phyloP scores from a whole-genome alignment of 2,329 filamentous ascomycete species.

The Thermoascus crustaceus region DNA sequence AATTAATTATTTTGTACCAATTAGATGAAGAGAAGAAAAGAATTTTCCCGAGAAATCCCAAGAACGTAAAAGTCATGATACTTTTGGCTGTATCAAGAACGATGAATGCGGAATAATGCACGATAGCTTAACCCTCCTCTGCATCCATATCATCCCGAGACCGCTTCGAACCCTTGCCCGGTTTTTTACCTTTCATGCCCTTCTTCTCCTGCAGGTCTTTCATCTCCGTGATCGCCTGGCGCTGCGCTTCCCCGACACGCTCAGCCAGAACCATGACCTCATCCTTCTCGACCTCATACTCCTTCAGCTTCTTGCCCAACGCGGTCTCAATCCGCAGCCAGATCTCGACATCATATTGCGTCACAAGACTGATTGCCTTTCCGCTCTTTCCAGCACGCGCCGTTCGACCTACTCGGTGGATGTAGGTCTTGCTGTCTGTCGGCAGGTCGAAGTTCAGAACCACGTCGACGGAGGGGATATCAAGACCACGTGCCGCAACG shows the following conservation, averaged over 20 bases:
- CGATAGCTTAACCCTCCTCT: conserved; percentile 65
- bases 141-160: conserved; percentile 62
- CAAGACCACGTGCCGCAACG: conserved; percentile 84
- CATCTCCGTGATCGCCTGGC: conserved; percentile 71
- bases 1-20: too few species aligned
- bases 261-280: conserved; percentile 76
- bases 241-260: conserved; percentile 74
- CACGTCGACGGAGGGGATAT: conserved; percentile 84
- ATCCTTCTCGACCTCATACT: conserved; percentile 65
- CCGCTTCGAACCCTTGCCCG: conserved; percentile 49
- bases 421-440: conserved; percentile 79
- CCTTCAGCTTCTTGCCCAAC: conserved; percentile 64
- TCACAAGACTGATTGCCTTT: conserved; percentile 70
- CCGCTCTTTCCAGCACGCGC: conserved; percentile 80
- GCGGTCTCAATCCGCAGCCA: conserved; percentile 75
- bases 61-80: too few species aligned
- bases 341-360: conserved; percentile 80
- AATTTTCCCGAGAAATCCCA: too few species aligned
- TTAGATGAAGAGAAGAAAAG: too few species aligned
- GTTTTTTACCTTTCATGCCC: conserved; percentile 39
- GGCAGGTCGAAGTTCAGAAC: conserved; percentile 83
- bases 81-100: too few species aligned
- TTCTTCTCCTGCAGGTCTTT: conserved; percentile 67
- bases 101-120: too few species aligned
- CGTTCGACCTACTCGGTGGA: conserved; percentile 81